Evolutionary conservation across 495 filamentous ascomycete genomes (phyloP).

Genomic region (Aspergillus cavernicola): DNA sequence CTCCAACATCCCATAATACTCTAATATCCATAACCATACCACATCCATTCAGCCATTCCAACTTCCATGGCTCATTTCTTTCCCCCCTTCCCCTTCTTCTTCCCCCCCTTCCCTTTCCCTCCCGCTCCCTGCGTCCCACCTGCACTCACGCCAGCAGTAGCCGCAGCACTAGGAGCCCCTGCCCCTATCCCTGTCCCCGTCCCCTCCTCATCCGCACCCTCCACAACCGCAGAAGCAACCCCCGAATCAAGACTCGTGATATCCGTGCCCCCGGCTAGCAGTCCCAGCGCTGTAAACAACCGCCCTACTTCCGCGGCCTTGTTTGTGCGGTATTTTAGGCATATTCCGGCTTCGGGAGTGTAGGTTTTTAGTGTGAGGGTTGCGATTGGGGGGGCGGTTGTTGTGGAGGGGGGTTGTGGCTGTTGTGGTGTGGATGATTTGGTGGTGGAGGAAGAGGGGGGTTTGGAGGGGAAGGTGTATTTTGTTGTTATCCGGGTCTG

Average conservation of each 20-base stretch:
- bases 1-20: no score
- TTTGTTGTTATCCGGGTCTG: conserved; percentile 77
- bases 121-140: conserved; percentile 20
- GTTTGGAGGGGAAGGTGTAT: conserved; percentile 63
- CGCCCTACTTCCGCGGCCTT: conserved; percentile 87
- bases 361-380: conserved; percentile 83
- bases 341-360: conserved; percentile 74
- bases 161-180: conserved; percentile 12
- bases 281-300: conserved; percentile 69
- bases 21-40: not conserved
- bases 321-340: conserved; percentile 85
- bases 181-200: conserved; percentile 30
- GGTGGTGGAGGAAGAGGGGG: conserved; percentile 21
- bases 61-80: conserved; percentile 22
- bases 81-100: conserved; percentile 28
- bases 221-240: conserved; percentile 19
- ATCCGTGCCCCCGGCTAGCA: conserved; percentile 52
- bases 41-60: not conserved
- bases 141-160: conserved; percentile 13
- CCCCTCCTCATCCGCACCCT: conserved; percentile 33
- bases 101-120: conserved; percentile 23
- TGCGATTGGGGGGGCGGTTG: conserved; percentile 45
- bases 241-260: conserved; percentile 56
- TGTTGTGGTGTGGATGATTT: conserved; percentile 11
- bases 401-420: not conserved